These are phyloP conservation scores for Alternaria incomplexa DNA, from an alignment of 2,329 filamentous ascomycete genomes.

Conservation along the genomic window DNA sequence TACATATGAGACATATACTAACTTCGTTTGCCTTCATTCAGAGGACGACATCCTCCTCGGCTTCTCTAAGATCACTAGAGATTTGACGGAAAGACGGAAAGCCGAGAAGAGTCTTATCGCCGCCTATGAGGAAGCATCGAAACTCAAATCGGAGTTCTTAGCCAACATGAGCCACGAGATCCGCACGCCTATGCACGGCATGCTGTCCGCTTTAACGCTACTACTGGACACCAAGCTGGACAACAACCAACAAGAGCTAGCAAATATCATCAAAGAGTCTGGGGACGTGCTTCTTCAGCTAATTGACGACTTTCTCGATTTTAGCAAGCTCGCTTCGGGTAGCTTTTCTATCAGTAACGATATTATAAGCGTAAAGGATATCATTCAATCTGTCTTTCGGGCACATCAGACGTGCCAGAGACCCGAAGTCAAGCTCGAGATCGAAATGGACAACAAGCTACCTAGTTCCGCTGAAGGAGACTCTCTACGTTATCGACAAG, in stretches of 20 bases:
- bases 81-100: constrained; percentile 62
- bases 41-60: constrained; percentile 60
- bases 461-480: constrained; percentile 62
- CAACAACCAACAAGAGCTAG: constrained; percentile 62
- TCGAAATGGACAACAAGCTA: constrained; percentile 54
- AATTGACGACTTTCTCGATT: constrained; percentile 72
- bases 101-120: constrained; percentile 62
- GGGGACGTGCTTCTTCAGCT: constrained; percentile 64
- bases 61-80: constrained; percentile 65
- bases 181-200: constrained; percentile 67
- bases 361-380: constrained; percentile 56
- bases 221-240: constrained; percentile 62
- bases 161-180: constrained; percentile 71
- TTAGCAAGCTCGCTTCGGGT: constrained; percentile 67
- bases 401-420: constrained; percentile 57
- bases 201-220: constrained; percentile 65
- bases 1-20: background rate
- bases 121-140: constrained; percentile 68
- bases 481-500: constrained; percentile 65
- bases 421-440: constrained; percentile 56
- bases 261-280: constrained; percentile 65
- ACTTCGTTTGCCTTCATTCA: background rate
- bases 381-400: constrained; percentile 58
- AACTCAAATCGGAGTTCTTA: constrained; percentile 66
- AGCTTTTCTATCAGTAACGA: constrained; percentile 63